A percentile compares a stretch with the other conserved stretches of the same genome.
Evolutionary conservation across 139 green algal species (phyloP).

Genomic region (Chlamydomonas sphaeroides): DNA sequence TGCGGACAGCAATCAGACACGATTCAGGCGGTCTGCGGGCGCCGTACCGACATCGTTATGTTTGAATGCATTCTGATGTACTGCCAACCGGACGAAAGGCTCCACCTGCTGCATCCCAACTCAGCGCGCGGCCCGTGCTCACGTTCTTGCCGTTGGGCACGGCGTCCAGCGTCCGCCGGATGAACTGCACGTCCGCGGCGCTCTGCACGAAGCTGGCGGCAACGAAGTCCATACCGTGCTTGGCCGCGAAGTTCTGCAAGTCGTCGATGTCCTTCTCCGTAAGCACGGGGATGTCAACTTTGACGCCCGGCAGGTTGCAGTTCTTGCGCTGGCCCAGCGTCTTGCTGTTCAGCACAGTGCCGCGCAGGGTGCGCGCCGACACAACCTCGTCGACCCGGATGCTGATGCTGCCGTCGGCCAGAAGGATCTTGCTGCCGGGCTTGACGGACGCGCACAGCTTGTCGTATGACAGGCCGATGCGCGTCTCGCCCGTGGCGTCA

Average conservation of each 20-base stretch:
- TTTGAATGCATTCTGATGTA: too few species aligned
- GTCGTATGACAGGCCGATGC: slow-evolving; percentile 65
- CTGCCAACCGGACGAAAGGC: too few species aligned
- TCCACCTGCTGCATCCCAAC: too few species aligned
- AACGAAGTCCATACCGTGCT: slow-evolving; percentile 71
- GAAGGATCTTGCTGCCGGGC: slow-evolving; percentile 67
- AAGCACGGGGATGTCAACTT: slow-evolving; percentile 83
- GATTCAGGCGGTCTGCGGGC: too few species aligned
- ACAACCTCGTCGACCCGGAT: slow-evolving; percentile 63
- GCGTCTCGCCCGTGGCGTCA: slow-evolving; percentile 50
- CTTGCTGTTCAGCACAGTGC: slow-evolving; percentile 51
- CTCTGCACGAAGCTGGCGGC: slow-evolving; percentile 60
- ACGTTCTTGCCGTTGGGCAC: slow-evolving; percentile 34
- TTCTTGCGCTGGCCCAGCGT: slow-evolving; percentile 60
- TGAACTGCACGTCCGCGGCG: slow-evolving; percentile 64
- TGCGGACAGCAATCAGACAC: too few species aligned
- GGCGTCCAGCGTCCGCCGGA: slow-evolving; percentile 55
- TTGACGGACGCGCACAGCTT: slow-evolving; percentile 65
- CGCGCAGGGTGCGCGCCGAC: slow-evolving; percentile 43
- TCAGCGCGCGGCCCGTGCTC: too few species aligned
- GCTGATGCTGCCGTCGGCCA: slow-evolving; percentile 65
- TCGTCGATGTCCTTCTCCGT: slow-evolving; percentile 77
- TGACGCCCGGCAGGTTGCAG: slow-evolving; percentile 65
- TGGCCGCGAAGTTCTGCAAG: slow-evolving; percentile 68
- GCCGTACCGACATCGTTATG: too few species aligned